Conservation (phyloP, 805 yeast genomes). For the Kodamaea leandrae region DNA sequence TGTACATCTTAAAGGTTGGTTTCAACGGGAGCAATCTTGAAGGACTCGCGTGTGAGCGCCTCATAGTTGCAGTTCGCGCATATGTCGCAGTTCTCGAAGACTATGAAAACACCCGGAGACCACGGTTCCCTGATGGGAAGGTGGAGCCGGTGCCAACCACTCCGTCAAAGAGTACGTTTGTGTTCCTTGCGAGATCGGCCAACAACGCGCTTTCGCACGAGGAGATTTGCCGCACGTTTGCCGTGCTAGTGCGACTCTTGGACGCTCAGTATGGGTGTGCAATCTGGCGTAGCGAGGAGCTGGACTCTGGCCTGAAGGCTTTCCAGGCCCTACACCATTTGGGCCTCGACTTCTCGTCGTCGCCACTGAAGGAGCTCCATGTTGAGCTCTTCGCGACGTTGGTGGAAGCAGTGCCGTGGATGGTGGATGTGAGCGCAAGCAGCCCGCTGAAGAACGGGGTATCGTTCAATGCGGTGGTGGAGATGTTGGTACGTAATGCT, state of each 20-base stretch:
- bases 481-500: slow-evolving; percentile 72
- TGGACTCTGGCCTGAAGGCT: slow-evolving; percentile 24
- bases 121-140: slow-evolving; percentile 69
- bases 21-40: slow-evolving; percentile 63
- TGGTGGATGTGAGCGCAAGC: slow-evolving; percentile 17
- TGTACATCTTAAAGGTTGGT: slow-evolving; percentile 63
- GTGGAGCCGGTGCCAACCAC: background rate
- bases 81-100: slow-evolving; percentile 72
- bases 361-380: slow-evolving; percentile 37
- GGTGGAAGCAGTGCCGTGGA: slow-evolving; percentile 72
- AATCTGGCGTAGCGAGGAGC: slow-evolving; percentile 23
- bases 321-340: slow-evolving; percentile 38
- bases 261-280: slow-evolving; percentile 54
- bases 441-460: slow-evolving; percentile 21
- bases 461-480: slow-evolving; percentile 64
- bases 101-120: slow-evolving; percentile 51
- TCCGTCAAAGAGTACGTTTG: slow-evolving; percentile 27
- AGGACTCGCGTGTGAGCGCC: slow-evolving; percentile 62
- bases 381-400: slow-evolving; percentile 66
- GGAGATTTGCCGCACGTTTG: slow-evolving; percentile 62
- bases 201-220: slow-evolving; percentile 60
- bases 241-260: slow-evolving; percentile 52
- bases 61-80: slow-evolving; percentile 66
- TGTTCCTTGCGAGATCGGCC: slow-evolving; percentile 40
- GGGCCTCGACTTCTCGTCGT: slow-evolving; percentile 36